phyloP scores from a whole-genome alignment of 352 stramenopile species.

The Aphanomyces stellatus region DNA sequence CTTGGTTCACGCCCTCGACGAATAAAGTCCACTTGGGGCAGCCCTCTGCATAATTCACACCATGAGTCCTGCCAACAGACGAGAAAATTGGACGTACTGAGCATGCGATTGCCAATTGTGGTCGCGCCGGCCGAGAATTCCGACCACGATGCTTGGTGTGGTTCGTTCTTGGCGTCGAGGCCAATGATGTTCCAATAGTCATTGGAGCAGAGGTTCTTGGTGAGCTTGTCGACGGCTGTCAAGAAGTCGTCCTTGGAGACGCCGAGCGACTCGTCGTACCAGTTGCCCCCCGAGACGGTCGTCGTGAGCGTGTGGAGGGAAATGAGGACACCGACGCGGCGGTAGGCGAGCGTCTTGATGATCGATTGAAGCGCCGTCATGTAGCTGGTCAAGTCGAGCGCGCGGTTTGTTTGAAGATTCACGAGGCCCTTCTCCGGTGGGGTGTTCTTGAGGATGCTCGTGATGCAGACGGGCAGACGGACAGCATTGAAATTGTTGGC shows the following conservation, averaged over 20 bases:
- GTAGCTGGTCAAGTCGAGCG: conserved; percentile 53
- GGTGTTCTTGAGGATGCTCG: conserved; percentile 36
- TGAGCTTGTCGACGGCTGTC: conserved; percentile 39
- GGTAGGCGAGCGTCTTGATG: conserved; percentile 43
- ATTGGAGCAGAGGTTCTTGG: conserved; percentile 37
- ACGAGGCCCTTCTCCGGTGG: conserved; percentile 37
- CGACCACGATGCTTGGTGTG: conserved; percentile 47
- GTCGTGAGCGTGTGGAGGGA: conserved; percentile 51
- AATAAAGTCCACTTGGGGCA: conserved; percentile 60
- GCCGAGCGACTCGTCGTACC: conserved; percentile 40
- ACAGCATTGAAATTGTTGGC: conserved; percentile 70
- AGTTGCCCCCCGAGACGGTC: conserved; percentile 40
- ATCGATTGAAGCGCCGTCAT: conserved; percentile 48
- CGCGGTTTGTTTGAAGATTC: conserved; percentile 58
- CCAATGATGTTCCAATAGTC: conserved; percentile 65
- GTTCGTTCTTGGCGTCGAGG: conserved; percentile 65
- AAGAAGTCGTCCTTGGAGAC: conserved; percentile 51
- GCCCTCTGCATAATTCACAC: conserved; percentile 21
- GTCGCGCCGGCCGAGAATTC: conserved; percentile 31
- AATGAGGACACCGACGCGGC: conserved; percentile 52
- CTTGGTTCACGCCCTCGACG: conserved; percentile 47
- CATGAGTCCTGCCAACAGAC: too few relatives aligned
- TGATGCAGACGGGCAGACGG: conserved; percentile 46
- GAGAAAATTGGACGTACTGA: conserved; percentile 20
- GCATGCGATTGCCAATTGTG: conserved; percentile 54